Conservation (phyloP, 1,284 basidiomycete species). For the Ganoderma sinense region DNA sequence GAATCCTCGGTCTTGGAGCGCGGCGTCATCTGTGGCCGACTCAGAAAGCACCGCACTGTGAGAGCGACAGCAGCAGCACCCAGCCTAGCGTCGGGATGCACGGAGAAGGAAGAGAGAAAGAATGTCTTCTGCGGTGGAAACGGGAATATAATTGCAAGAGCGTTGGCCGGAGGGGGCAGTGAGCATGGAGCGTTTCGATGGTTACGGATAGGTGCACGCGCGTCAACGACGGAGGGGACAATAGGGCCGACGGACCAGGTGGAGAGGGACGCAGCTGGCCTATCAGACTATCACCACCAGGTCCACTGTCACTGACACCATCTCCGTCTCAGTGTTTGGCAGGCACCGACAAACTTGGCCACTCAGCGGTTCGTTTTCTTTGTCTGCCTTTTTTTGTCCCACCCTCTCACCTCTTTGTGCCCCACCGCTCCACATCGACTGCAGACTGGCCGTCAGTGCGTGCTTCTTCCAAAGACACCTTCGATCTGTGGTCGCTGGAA, state of each 20-base stretch:
- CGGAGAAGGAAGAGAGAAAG: too few relatives aligned
- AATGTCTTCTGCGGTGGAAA: background rate
- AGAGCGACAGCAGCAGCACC: background rate
- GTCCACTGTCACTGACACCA: background rate
- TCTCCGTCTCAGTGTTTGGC: background rate
- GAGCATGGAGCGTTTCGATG: conserved; percentile 23
- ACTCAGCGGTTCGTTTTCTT: conserved; percentile 24
- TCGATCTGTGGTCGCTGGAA: conserved; percentile 31
- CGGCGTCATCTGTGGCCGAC: background rate
- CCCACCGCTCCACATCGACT: background rate
- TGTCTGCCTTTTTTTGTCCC: conserved; percentile 27
- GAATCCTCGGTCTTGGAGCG: background rate
- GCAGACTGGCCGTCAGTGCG: conserved; percentile 16
- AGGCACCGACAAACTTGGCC: conserved; percentile 8
- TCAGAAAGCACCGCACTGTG: background rate
- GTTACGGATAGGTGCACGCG: conserved; percentile 15
- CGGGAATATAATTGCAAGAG: background rate
- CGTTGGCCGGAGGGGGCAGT: background rate
- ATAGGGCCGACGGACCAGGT: conserved; percentile 21
- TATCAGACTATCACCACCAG: conserved; percentile 12
- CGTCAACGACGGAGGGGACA: conserved; percentile 14
- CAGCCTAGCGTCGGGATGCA: background rate
- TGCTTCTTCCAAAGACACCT: conserved; percentile 7
- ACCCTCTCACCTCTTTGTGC: conserved; percentile 19
- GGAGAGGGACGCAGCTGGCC: conserved; percentile 20